phyloP scores from a whole-genome alignment of 2,329 filamentous ascomycete species.

The Sporothrix pallida region DNA sequence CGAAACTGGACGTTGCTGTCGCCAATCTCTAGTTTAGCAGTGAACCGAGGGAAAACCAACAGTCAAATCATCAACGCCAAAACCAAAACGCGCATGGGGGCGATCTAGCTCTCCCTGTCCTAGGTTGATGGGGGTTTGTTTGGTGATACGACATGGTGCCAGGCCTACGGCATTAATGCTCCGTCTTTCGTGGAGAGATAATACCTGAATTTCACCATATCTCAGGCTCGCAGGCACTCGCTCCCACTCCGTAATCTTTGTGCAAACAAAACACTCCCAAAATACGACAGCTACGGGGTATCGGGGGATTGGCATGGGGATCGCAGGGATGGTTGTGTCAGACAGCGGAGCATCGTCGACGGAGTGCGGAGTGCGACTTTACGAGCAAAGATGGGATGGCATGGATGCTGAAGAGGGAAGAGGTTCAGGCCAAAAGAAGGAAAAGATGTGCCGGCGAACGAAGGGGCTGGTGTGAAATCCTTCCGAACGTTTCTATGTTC shows the following conservation, averaged over 20 bases:
- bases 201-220: background rate
- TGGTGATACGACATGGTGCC: background rate
- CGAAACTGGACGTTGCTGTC: background rate
- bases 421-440: background rate
- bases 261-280: background rate
- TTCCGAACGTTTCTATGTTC: no score
- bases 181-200: background rate
- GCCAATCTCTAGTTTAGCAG: background rate
- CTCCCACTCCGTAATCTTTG: conserved; percentile 7
- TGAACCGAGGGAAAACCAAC: background rate
- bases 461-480: background rate
- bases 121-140: background rate
- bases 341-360: conserved; percentile 17
- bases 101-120: conserved; percentile 1
- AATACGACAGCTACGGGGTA: conserved; percentile 9
- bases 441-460: background rate
- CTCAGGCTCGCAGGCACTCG: background rate
- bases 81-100: background rate
- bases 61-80: conserved; percentile 16
- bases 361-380: conserved; percentile 15
- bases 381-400: conserved; percentile 18
- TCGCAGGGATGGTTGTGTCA: conserved; percentile 27
- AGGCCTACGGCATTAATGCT: no score
- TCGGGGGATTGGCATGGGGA: conserved; percentile 17
- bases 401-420: conserved; percentile 6